Percentiles rank a stretch among this genome's conserved stretches.
These are phyloP conservation scores for Ephemerocybe angulata DNA, from an alignment of 768 basidiomycete genomes.

Conservation along the genomic window DNA sequence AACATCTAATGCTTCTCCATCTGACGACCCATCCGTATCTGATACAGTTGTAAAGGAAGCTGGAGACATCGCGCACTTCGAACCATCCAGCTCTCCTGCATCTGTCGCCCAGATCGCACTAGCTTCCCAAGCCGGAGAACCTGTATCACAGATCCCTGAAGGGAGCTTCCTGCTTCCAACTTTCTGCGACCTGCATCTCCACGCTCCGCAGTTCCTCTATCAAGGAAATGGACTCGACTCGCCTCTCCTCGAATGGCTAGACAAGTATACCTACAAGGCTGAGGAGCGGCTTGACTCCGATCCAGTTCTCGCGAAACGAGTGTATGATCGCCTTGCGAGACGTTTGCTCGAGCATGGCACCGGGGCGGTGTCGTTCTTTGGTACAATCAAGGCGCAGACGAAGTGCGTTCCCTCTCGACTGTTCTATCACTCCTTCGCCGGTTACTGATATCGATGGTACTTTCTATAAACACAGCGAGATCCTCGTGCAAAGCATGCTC, in stretches of 20 bases:
- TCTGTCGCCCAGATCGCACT: conserved; percentile 28
- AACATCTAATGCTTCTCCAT: too few species aligned
- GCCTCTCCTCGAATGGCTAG: conserved; percentile 81
- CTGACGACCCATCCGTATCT: too few species aligned
- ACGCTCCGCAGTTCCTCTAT: conserved; percentile 87
- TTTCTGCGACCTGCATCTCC: conserved; percentile 81
- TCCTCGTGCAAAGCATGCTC: conserved; percentile 75
- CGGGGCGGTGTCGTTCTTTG: conserved; percentile 73
- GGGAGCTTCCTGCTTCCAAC: conserved; percentile 74
- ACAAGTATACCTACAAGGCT: conserved; percentile 77
- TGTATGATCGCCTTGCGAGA: conserved; percentile 64
- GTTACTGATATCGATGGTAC: neutral
- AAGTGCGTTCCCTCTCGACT: conserved; percentile 48
- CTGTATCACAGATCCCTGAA: conserved; percentile 33
- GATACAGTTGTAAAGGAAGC: conserved; percentile 26
- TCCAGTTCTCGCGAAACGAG: conserved; percentile 52
- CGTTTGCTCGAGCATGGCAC: conserved; percentile 75
- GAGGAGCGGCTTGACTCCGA: conserved; percentile 72
- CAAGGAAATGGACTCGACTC: conserved; percentile 84
- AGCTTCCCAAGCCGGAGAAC: conserved; percentile 16
- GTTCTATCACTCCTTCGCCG: neutral
- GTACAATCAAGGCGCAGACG: conserved; percentile 76
- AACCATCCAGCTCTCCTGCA: conserved; percentile 29
- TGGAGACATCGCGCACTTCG: conserved; percentile 54
- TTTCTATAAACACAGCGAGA: conserved; percentile 50